phyloP scores from a whole-genome alignment of 2,329 filamentous ascomycete genomes.

The Daldinia eschscholtzii region DNA sequence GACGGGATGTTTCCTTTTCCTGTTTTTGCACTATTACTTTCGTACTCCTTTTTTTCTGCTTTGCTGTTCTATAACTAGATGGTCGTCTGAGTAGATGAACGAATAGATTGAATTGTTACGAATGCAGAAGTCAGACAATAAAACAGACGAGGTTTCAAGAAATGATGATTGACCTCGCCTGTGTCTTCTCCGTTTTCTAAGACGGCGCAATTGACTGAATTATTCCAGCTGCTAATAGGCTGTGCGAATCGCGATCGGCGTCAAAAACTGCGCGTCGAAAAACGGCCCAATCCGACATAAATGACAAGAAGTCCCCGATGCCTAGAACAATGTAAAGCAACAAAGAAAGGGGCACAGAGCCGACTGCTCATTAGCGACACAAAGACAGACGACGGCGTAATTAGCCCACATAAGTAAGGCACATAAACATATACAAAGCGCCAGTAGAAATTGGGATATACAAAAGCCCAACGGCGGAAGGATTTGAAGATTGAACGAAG shows the following conservation, averaged over 20 bases:
- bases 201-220: conserved; percentile 29
- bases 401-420: background rate
- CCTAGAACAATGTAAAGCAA: conserved; percentile 17
- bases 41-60: background rate
- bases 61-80: conserved; percentile 10
- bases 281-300: conserved; percentile 25
- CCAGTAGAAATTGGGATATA: conserved; percentile 22
- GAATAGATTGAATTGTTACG: conserved; percentile 7
- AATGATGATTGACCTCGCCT: conserved; percentile 21
- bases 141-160: conserved; percentile 33
- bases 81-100: conserved; percentile 5
- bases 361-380: conserved; percentile 23
- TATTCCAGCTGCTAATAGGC: conserved; percentile 30
- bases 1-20: conserved; percentile 19
- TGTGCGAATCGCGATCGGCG: conserved; percentile 38
- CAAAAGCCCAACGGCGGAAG: conserved; percentile 11
- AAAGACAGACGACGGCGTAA: conserved; percentile 21
- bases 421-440: conserved; percentile 34
- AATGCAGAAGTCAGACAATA: conserved; percentile 12
- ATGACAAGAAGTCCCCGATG: conserved; percentile 18
- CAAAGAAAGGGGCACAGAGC: conserved; percentile 23
- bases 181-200: conserved; percentile 26
- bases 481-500: background rate
- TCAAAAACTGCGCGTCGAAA: conserved; percentile 36
- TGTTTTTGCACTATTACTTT: conserved; percentile 16